Conservation (phyloP, 1,284 basidiomycete species). For the Moesziomyces sp. region DNA sequence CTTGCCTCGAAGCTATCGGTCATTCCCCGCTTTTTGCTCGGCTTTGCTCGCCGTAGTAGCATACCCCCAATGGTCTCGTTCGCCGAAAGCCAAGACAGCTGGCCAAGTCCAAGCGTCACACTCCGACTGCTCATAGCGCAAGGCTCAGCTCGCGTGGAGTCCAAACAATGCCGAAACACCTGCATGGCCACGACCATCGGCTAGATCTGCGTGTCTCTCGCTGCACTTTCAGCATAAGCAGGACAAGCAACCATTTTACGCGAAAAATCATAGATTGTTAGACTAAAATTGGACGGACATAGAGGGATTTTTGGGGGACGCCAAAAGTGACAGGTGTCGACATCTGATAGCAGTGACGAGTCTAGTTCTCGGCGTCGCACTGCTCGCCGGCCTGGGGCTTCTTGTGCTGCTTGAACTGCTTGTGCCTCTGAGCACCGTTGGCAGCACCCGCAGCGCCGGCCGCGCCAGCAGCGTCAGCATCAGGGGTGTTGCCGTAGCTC, state of each 20-base stretch:
- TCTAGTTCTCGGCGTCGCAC: too few species aligned
- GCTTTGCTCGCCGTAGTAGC: not conserved
- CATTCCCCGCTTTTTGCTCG: not conserved
- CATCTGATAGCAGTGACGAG: too few species aligned
- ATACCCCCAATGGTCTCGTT: too few species aligned
- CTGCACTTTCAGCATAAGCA: not conserved
- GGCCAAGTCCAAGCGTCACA: too few species aligned
- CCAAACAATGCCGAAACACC: not conserved
- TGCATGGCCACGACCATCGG: not conserved
- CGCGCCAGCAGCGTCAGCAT: not conserved
- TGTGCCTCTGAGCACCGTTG: conserved; percentile 6
- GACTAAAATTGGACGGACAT: too few species aligned
- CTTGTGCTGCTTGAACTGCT: conserved; percentile 13
- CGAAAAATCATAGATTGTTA: not conserved
- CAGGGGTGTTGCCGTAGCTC: not conserved
- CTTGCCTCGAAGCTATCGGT: too few species aligned
- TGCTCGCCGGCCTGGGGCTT: not conserved
- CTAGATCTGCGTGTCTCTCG: not conserved
- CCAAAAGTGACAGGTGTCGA: too few species aligned
- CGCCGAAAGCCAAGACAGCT: too few species aligned
- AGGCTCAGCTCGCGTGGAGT: not conserved
- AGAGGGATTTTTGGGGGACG: too few species aligned
- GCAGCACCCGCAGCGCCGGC: not conserved
- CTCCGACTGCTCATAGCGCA: not conserved
- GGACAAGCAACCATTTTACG: not conserved